A percentile compares a stretch with the other conserved stretches of the same genome.
Evolutionary conservation across 1,284 basidiomycete genomes (phyloP).

Genomic region (Neonothopanus nambi): DNA sequence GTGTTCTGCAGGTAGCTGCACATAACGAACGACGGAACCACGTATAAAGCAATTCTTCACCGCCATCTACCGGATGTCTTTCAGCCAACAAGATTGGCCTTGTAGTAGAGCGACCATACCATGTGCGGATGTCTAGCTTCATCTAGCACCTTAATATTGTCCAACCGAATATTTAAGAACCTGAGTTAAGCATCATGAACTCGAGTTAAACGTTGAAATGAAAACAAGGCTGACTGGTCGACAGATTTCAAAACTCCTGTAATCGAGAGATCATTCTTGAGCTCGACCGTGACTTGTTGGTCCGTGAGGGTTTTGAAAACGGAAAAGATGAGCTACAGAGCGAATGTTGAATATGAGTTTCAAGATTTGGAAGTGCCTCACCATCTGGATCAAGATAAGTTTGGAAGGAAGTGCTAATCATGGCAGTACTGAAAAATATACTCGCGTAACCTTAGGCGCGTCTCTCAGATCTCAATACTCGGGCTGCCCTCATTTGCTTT

Average conservation of each 20-base stretch:
- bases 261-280: slow-evolving; percentile 99
- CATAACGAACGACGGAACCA: slow-evolving; percentile 97
- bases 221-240: slow-evolving; percentile 78
- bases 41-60: slow-evolving; percentile 99
- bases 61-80: slow-evolving; percentile 73
- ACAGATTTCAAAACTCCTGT: slow-evolving; percentile 96
- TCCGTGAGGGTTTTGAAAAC: slow-evolving; percentile 99
- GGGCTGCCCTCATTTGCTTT: too few species aligned
- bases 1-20: slow-evolving; percentile 88
- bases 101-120: slow-evolving; percentile 51
- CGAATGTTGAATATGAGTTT: slow-evolving; percentile 8
- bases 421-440: too few species aligned
- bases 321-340: slow-evolving; percentile 87
- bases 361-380: slow-evolving; percentile 7
- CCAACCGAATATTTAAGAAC: slow-evolving; percentile 96
- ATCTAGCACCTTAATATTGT: slow-evolving; percentile 92
- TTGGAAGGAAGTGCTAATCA: not conserved
- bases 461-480: too few species aligned
- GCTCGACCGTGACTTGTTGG: slow-evolving; percentile 95
- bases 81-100: not conserved
- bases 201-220: slow-evolving; percentile 4
- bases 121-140: slow-evolving; percentile 96
- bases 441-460: too few species aligned
- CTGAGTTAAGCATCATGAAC: slow-evolving; percentile 39
- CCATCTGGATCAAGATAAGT: not conserved